Evolutionary conservation across 2,329 filamentous ascomycete species (phyloP).

Genomic region (Exophiala sideris): DNA sequence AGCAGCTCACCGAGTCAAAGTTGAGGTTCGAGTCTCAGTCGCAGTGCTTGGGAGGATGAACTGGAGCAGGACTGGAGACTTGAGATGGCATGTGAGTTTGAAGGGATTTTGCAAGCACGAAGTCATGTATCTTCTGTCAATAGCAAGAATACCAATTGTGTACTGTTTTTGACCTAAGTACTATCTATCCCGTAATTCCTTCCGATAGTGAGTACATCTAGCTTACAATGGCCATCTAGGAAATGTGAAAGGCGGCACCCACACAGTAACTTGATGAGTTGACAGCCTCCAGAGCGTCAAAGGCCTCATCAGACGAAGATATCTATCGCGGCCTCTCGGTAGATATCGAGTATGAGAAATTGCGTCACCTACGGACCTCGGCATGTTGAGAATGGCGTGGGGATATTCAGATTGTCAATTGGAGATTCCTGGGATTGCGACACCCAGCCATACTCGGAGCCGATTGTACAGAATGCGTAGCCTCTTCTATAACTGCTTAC

Average conservation of each 20-base stretch:
- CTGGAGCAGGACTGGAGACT: background rate
- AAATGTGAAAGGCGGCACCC: too few species aligned
- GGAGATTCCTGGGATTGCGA: constrained; percentile 10
- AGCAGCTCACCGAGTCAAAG: background rate
- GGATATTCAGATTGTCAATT: background rate
- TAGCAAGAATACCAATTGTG: constrained; percentile 20
- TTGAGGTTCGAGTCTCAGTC: background rate
- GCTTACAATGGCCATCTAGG: too few species aligned
- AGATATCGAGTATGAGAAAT: background rate
- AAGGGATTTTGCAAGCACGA: constrained; percentile 14
- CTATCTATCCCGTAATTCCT: too few species aligned
- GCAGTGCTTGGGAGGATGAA: background rate
- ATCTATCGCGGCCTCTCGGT: background rate
- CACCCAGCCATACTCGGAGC: background rate
- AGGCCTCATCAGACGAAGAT: background rate
- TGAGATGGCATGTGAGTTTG: background rate
- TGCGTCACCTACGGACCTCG: constrained; percentile 8
- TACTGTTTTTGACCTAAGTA: constrained; percentile 1
- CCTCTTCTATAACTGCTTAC: constrained; percentile 16
- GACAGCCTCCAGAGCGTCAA: background rate
- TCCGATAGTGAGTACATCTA: background rate
- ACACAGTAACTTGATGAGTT: background rate
- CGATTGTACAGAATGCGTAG: constrained; percentile 7
- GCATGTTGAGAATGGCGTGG: constrained; percentile 1
- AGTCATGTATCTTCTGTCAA: constrained; percentile 21